phyloP scores from a whole-genome alignment of 371 early-diverging fungal species.

The Mortierella polycephala region DNA sequence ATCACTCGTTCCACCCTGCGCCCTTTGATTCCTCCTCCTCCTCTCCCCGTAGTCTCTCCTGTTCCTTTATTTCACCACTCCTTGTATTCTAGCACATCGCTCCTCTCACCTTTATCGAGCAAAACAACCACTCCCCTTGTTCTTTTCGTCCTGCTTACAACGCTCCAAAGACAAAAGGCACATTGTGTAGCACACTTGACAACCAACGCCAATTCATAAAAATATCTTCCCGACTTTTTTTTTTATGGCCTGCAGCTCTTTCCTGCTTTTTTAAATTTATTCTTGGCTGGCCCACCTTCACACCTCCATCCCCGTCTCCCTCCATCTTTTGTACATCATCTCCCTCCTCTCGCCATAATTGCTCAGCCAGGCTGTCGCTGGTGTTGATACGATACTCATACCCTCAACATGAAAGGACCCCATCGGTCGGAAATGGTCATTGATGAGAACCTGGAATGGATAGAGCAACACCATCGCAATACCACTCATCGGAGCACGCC shows the following conservation, averaged over 20 bases:
- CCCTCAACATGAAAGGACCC: slow-evolving; percentile 24
- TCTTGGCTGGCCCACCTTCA: background rate
- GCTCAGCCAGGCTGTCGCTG: background rate
- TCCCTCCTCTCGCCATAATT: background rate
- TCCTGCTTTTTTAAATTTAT: background rate
- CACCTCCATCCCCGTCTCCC: background rate
- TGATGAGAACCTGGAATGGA: slow-evolving; percentile 35
- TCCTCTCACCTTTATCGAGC: background rate
- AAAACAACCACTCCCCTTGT: too few species aligned
- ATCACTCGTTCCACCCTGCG: background rate
- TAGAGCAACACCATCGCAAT: slow-evolving; percentile 49
- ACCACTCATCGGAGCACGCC: slow-evolving; percentile 16
- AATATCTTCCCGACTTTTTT: slow-evolving; percentile 7
- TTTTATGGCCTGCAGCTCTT: background rate
- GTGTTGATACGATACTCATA: background rate
- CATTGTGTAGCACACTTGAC: too few species aligned
- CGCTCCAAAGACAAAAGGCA: background rate
- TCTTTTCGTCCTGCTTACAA: background rate
- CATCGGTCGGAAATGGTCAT: slow-evolving; percentile 20
- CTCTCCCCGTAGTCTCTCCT: slow-evolving; percentile 1
- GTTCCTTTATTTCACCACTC: background rate
- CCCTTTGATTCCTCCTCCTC: background rate
- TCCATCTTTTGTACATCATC: background rate
- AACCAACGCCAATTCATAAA: background rate
- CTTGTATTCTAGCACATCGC: background rate